Evolutionary conservation across 106 monocot species (phyloP), one percentile per base, ranked within the genome.

Genomic region (Posidonia australis): DNA sequence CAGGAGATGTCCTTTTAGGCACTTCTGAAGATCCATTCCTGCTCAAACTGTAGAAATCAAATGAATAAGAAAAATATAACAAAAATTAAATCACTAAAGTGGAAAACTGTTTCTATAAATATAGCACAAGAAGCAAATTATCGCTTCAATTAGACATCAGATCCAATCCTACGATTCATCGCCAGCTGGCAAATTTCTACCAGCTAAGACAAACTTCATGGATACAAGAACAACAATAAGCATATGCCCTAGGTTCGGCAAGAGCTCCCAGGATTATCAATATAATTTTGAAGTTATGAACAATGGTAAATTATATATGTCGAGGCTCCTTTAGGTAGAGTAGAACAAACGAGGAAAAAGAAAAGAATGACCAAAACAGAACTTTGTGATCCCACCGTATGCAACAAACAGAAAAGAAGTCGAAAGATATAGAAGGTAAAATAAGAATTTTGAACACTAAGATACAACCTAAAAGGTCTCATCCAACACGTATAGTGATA

Each of bases 11-110:
- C 76, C 69, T 86, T 44, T 73, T 83, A 24, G 72, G 78, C 75
- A 64, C 64, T 22, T 94, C 89, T 54, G 77, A 73, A 18, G 83
- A 63, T 13, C 81, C 81, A 57, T 67, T 86, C 75, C 82, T 84
- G 54, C 46, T 63, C 31, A 36, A 18, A 66, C 66, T 65, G 61
- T 46, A 46, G 11, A 23, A 16, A 60, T 7, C 5, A 13, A 55
- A 1, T 18, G 19, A 2, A 55, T 3, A 11, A 25, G 23, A 55
- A 1, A 17, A 55, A 13, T 4, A 55, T 55, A 55, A 21, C 24
- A 55, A 10, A 55, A 10, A 55, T 49, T 49, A n/a, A 14, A 17
- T 3, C 49, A 49, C 49, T 10, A 3, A 49, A 12, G 49, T 49
- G 7, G 7, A 36, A 36, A 36, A 36, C 2, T 2, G 5, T 36